Evolutionary conservation across 2,329 filamentous ascomycete genomes (phyloP).

Genomic region (Drechmeria coniospora): DNA sequence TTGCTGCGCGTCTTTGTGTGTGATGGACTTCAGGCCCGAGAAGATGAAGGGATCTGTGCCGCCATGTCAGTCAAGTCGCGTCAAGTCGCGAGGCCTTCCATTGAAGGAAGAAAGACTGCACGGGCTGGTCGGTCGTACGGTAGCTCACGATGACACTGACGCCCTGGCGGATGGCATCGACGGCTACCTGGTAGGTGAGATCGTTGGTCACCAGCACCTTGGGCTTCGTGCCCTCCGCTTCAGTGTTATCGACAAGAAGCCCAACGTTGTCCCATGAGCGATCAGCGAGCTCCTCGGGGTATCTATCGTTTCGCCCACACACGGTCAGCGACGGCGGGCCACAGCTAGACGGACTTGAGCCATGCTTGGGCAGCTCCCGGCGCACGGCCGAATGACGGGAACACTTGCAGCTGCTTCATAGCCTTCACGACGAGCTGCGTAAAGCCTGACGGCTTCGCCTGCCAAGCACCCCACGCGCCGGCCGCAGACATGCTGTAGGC

Average conservation of each 20-base stretch:
- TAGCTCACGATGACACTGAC: constrained; percentile 79
- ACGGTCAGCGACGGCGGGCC: neutral
- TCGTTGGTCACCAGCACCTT: constrained; percentile 60
- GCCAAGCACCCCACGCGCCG: constrained; percentile 24
- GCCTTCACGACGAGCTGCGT: constrained; percentile 53
- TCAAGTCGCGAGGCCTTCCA: too few species aligned
- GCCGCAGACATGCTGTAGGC: constrained; percentile 13
- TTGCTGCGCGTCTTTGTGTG: constrained; percentile 73
- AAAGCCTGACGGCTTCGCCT: constrained; percentile 24
- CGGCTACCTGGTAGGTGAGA: constrained; percentile 72
- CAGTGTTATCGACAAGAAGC: constrained; percentile 42
- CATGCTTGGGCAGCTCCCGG: neutral
- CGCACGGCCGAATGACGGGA: neutral
- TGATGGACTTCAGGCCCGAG: constrained; percentile 77
- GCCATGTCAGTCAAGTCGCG: constrained; percentile 1
- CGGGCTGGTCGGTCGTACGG: constrained; percentile 33
- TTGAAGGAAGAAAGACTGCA: neutral
- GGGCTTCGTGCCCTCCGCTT: constrained; percentile 12
- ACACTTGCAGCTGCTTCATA: constrained; percentile 61
- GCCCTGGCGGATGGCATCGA: constrained; percentile 68
- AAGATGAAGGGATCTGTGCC: constrained; percentile 85
- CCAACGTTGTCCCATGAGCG: constrained; percentile 95
- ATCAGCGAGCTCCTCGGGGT: constrained; percentile 79
- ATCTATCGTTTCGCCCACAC: constrained; percentile 34
- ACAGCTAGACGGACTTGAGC: neutral